Base-by-base conservation (phyloP, 768 basidiomycete genomes). In the Imleria badia region DNA sequence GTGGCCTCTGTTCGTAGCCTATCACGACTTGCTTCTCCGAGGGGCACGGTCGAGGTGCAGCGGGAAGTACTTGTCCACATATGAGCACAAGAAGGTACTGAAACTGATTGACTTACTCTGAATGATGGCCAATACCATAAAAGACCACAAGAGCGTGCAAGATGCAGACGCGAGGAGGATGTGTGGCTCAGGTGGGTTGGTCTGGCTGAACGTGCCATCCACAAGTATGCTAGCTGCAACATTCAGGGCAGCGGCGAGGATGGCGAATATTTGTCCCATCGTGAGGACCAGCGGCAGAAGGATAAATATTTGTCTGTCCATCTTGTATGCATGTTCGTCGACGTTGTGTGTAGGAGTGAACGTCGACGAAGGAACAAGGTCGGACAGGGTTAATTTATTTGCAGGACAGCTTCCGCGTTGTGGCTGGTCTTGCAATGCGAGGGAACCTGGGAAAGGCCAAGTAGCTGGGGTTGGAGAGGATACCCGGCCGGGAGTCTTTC, bases 401-500 rank as follows among this genome's bases (percentile, higher is more conserved):
- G 45, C 22, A 34, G 54, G 55, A 39, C 34, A 34, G 7, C 26
- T 44, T 23, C 19, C 22, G 26, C 2, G 36, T 17, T 36, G 23
- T 13, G 26, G 19, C 45, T 41, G 42, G 19, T 17, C 41, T 51
- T 59, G 64, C 31, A 58, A 44, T 19, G 61, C 60, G 9, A 71
- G 66, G 17, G 66, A 65, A 46, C 61, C 69, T 10, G 69, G 69
- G 47, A 70, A 70, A 20, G 69, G 69, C 69, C 69, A 72, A 2
- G 69, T 71, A 20, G 51, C 68, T 19, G 52, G 58, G 17, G 69
- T 71, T 26, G 69, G 66, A 34, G 71, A 70, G 22, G 68, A 68
- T 33, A 66, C 60, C 6, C 70, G 59, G 8, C 54, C 50, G 4
- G 51, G 48, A 26, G 41, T 45, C 42, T 49, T 55, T 51, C 26